phyloP scores from a whole-genome alignment of 495 filamentous ascomycete species.

The Cudoniella acicularis region DNA sequence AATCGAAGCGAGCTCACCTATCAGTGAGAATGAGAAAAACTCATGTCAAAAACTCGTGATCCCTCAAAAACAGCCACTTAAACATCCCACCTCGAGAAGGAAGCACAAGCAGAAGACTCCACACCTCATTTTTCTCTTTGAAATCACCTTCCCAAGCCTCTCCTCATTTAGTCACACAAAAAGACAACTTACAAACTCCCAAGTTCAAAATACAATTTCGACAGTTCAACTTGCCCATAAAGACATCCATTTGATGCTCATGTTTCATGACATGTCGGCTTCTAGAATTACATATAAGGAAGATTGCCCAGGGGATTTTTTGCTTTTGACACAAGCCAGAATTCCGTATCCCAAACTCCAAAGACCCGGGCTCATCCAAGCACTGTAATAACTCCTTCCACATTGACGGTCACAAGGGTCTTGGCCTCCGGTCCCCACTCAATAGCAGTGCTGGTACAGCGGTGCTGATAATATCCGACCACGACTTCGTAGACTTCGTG shows the following conservation, averaged over 20 bases:
- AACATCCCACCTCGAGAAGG: too few relatives aligned
- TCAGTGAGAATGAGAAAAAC: too few relatives aligned
- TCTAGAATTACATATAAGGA: slow-evolving; percentile 28
- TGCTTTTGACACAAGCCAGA: slow-evolving; percentile 19
- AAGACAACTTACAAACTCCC: too few relatives aligned
- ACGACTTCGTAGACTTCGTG: slow-evolving; percentile 73
- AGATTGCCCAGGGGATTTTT: slow-evolving; percentile 5
- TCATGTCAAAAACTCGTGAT: too few relatives aligned
- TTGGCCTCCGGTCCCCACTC: slow-evolving; percentile 74
- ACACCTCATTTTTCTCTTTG: too few relatives aligned
- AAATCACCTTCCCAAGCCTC: too few relatives aligned
- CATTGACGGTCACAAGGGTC: slow-evolving; percentile 68
- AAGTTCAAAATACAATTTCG: too few relatives aligned
- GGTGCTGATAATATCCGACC: slow-evolving; percentile 80
- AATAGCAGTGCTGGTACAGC: slow-evolving; percentile 67
- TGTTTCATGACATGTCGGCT: slow-evolving; percentile 2
- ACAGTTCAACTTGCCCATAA: neutral
- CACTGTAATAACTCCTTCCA: slow-evolving; percentile 59
- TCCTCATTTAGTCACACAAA: too few relatives aligned
- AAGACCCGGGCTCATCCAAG: slow-evolving; percentile 23
- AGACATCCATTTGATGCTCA: slow-evolving; percentile 2
- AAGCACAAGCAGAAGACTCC: too few relatives aligned
- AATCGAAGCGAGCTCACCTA: too few relatives aligned
- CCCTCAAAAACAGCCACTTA: too few relatives aligned
- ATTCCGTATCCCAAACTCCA: slow-evolving; percentile 19